phyloP scores from a whole-genome alignment of 164 flowering plant species.

The Umbilicus rupestris region DNA sequence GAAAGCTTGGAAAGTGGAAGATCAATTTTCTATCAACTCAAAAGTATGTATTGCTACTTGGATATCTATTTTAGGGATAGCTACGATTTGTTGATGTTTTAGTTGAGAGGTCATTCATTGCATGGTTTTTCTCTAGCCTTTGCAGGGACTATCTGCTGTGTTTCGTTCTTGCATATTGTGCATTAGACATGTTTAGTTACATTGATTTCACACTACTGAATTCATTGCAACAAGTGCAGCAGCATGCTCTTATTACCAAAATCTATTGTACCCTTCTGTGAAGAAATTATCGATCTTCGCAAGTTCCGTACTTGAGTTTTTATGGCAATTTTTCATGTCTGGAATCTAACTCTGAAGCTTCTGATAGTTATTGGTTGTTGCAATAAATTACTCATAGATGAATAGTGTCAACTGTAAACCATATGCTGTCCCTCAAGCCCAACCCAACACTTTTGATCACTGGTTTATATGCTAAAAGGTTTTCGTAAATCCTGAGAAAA shows the following conservation, averaged over 20 bases:
- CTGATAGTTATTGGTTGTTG: background rate
- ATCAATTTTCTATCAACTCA: constrained; percentile 92
- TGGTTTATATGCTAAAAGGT: background rate
- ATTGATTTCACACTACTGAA: background rate
- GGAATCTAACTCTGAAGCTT: background rate
- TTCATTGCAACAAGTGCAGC: background rate
- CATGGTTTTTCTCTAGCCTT: background rate
- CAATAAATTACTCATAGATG: background rate
- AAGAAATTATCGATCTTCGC: too few species aligned
- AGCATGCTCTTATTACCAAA: too few species aligned
- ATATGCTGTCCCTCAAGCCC: background rate
- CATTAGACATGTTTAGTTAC: too few species aligned
- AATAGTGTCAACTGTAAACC: background rate
- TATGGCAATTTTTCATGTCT: background rate
- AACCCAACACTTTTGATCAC: background rate
- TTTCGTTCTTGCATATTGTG: background rate
- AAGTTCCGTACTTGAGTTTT: too few species aligned
- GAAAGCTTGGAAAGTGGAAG: constrained; percentile 92
- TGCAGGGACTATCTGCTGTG: background rate
- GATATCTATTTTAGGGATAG: background rate
- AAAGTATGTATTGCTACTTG: constrained; percentile 42
- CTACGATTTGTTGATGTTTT: background rate
- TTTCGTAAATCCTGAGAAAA: background rate
- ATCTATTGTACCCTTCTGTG: too few species aligned
- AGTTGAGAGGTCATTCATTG: background rate